A percentile compares a stretch with the other conserved stretches of the same genome.
These are phyloP conservation scores for Globisporangium lucens DNA, from an alignment of 352 stramenopile species.

Conservation along the genomic window DNA sequence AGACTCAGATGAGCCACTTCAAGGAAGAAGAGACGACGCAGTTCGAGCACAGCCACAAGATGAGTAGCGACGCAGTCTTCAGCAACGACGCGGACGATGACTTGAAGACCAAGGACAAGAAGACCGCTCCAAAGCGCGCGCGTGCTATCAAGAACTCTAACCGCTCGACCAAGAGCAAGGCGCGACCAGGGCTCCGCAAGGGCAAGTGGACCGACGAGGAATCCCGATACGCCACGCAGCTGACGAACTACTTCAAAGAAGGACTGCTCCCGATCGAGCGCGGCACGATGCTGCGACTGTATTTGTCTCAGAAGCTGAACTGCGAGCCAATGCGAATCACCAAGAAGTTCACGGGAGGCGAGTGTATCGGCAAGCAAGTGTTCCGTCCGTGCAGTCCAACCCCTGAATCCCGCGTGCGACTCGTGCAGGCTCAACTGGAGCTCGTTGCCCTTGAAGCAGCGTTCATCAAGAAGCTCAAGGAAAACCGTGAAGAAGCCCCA, in stretches of 20 bases:
- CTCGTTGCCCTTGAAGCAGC: conserved; percentile 66
- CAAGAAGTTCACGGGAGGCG: conserved; percentile 90
- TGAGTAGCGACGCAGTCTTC: not conserved
- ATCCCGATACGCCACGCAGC: conserved; percentile 62
- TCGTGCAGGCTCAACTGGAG: conserved; percentile 76
- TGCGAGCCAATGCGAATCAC: conserved; percentile 92
- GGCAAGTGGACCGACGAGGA: conserved; percentile 88
- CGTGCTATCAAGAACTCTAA: conserved; percentile 56
- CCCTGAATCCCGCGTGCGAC: conserved; percentile 53
- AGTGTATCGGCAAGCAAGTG: conserved; percentile 90
- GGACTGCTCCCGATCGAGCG: conserved; percentile 75
- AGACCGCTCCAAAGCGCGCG: conserved; percentile 43
- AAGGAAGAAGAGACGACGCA: not conserved
- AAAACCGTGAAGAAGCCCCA: conserved; percentile 72
- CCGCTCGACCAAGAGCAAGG: conserved; percentile 83
- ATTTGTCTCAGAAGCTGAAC: conserved; percentile 91
- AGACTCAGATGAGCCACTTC: not conserved
- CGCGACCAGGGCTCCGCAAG: conserved; percentile 77
- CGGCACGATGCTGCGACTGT: conserved; percentile 88
- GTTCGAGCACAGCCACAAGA: not conserved
- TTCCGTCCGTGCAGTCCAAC: conserved; percentile 74
- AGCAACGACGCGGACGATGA: conserved; percentile 11
- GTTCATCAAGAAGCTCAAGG: conserved; percentile 76
- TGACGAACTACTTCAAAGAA: conserved; percentile 87
- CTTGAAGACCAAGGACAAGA: conserved; percentile 35